These are phyloP conservation scores for Penicillium sp. DNA, from an alignment of 2,329 filamentous ascomycete genomes.

Conservation along the genomic window DNA sequence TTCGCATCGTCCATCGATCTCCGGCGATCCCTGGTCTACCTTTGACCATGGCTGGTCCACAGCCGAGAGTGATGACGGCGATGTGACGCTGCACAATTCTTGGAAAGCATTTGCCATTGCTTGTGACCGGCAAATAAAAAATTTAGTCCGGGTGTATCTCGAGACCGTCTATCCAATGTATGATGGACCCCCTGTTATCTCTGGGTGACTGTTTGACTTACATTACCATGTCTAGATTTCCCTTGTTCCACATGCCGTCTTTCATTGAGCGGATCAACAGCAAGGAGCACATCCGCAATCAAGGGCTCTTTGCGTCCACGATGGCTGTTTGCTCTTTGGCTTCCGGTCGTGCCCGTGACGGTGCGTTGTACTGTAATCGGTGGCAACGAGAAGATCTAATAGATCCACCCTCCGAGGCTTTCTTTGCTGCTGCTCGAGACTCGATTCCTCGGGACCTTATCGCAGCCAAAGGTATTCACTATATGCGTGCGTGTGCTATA, in stretches of 20 bases:
- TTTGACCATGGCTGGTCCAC: constrained; percentile 22
- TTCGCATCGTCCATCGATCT: constrained; percentile 18
- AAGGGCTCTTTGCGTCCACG: constrained; percentile 52
- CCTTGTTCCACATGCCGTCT: constrained; percentile 57
- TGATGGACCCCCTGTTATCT: constrained; percentile 7
- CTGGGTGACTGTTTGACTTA: background rate
- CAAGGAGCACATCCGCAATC: constrained; percentile 48
- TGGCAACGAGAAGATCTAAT: constrained; percentile 37
- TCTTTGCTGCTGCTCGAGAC: constrained; percentile 50
- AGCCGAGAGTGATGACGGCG: constrained; percentile 22
- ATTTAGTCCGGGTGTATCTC: constrained; percentile 55
- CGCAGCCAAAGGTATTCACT: constrained; percentile 34
- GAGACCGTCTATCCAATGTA: constrained; percentile 58
- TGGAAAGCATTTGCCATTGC: constrained; percentile 49
- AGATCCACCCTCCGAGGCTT: constrained; percentile 46
- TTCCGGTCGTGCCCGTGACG: constrained; percentile 55
- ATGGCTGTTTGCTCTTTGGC: constrained; percentile 59
- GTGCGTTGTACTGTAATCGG: constrained; percentile 47
- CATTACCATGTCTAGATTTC: constrained; percentile 40
- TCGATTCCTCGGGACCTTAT: constrained; percentile 44
- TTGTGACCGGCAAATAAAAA: constrained; percentile 43
- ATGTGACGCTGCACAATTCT: constrained; percentile 30
- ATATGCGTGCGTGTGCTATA: constrained; percentile 53
- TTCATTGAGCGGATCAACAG: constrained; percentile 45
- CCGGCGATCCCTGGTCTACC: constrained; percentile 25